Conservation (phyloP, 2,329 filamentous ascomycete species). For the Pseudogymnoascus sp. region DNA sequence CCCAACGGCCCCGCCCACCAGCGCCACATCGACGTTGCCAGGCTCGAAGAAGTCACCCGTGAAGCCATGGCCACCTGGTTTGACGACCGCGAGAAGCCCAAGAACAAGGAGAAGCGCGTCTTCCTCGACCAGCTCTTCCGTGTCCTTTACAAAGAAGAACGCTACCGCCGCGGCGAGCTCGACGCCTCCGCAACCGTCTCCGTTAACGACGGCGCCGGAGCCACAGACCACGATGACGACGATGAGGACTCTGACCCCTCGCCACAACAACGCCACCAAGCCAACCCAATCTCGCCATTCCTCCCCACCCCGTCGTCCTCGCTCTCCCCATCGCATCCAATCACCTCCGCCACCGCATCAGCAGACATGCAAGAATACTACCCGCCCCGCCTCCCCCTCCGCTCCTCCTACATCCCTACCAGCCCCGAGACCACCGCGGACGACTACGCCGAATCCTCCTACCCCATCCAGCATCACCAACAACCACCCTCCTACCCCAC, state of each 20-base stretch:
- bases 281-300: not conserved
- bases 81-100: slow-evolving; percentile 43
- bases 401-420: not conserved
- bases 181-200: not conserved
- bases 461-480: not conserved
- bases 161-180: slow-evolving; percentile 47
- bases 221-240: not conserved
- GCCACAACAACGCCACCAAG: not conserved
- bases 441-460: not conserved
- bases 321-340: not conserved
- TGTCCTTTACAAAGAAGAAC: slow-evolving; percentile 49
- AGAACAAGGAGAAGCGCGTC: slow-evolving; percentile 46
- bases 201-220: not conserved
- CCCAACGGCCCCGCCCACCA: slow-evolving; percentile 37
- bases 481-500: not conserved
- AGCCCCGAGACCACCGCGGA: not conserved
- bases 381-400: not conserved
- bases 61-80: slow-evolving; percentile 53
- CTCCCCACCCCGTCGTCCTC: not conserved
- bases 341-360: not conserved
- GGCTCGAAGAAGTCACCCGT: slow-evolving; percentile 49
- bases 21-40: slow-evolving; percentile 35
- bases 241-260: not conserved
- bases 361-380: not conserved
- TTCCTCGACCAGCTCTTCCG: slow-evolving; percentile 55